Base-by-base conservation (phyloP, 2,329 filamentous ascomycete species). In the Cryphonectria naterciae region DNA sequence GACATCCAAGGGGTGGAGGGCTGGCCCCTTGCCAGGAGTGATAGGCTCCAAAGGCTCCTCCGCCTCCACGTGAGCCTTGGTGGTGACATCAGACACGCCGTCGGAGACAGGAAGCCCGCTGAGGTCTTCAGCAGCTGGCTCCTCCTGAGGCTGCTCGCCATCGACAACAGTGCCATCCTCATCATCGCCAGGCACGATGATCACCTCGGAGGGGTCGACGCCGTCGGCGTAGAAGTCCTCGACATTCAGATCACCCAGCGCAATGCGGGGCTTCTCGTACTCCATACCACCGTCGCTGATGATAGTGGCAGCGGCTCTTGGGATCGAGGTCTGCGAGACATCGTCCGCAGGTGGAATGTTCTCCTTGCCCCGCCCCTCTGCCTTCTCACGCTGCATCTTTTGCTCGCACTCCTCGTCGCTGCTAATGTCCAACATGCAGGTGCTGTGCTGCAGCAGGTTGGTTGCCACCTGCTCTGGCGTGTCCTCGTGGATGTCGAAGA, bases 401-500 rank as follows among this genome's bases (percentile, higher is more conserved):
- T 83, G 85, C 77, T 88, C 86, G 39, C 83, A 87, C 80, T 95
- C 92, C 79, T 97, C 95, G 76, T 97, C 95, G 32, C 93, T 95
- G 75, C 90, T 94, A 77, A 98, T 94, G 78, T 98, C 95, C 4
- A 98, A 87, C 0, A 92, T 90, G 74, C 92, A 91, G 10, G 95
- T 95, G 69, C 92, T 92, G 83, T 98, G 95, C 81, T 98, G 93
- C 83, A 98, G 93, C 54, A 97, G 84, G 77, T 97, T 98, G 76
- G 94, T 93, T 81, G 96, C 93, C 78, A 97, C 92, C 78, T 98
- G 93, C 79, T 97, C 93, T 10, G 92, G 89, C 0, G 93, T 94
- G 80, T 99, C 95, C 79, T 97, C 93, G 79, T 98, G 91, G 77
- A 99, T 98, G 71, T 95, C 92, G 78, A 99, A 98, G 84, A 92